A percentile compares a stretch with the other conserved stretches of the same genome.
These are phyloP conservation scores for Pochonia chlamydosporia DNA, from an alignment of 2,329 filamentous ascomycete genomes.

Conservation along the genomic window DNA sequence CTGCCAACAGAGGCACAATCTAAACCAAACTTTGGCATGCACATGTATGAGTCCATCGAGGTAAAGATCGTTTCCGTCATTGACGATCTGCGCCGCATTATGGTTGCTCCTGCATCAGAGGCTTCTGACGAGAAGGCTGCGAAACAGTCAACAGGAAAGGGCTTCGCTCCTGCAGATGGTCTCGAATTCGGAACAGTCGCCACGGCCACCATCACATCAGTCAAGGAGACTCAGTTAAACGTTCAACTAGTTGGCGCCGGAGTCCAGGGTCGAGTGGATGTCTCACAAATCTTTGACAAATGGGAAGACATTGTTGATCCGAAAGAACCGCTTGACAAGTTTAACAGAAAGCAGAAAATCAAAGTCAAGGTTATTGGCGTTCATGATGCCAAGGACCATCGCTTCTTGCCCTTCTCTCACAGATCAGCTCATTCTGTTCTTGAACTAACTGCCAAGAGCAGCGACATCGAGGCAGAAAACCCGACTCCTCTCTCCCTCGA, in stretches of 20 bases:
- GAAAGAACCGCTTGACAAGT: constrained; percentile 70
- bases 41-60: constrained; percentile 68
- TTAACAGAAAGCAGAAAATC: constrained; percentile 65
- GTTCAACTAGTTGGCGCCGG: constrained; percentile 69
- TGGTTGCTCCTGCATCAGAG: constrained; percentile 44
- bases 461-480: constrained; percentile 46
- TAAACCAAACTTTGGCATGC: constrained; percentile 71
- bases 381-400: constrained; percentile 84
- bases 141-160: constrained; percentile 25
- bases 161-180: constrained; percentile 53
- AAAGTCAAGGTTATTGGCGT: constrained; percentile 75
- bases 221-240: constrained; percentile 90
- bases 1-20: constrained; percentile 64
- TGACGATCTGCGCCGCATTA: constrained; percentile 61
- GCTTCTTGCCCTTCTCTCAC: constrained; percentile 87
- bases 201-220: constrained; percentile 72
- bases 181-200: constrained; percentile 66
- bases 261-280: constrained; percentile 85
- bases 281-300: constrained; percentile 81
- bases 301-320: constrained; percentile 83
- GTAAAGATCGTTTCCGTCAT: constrained; percentile 71
- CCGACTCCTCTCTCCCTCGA: constrained; percentile 59
- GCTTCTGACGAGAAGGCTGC: constrained; percentile 40
- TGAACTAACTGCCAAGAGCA: constrained; percentile 78
- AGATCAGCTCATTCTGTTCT: constrained; percentile 75